phyloP scores from a whole-genome alignment of 768 basidiomycete species.

The Multifurca ochricompacta region DNA sequence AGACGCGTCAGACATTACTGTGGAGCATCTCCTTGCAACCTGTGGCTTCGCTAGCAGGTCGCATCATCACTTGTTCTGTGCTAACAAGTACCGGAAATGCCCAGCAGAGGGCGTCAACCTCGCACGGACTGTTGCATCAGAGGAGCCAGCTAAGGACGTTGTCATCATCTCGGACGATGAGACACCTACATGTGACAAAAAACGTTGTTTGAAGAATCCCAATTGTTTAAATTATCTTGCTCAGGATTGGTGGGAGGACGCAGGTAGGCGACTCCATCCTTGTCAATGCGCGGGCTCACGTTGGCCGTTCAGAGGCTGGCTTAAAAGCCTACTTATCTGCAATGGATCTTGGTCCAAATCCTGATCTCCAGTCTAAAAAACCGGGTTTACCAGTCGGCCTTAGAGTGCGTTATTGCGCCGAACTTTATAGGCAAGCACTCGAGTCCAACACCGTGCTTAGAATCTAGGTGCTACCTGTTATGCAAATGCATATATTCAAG shows the following conservation, averaged over 20 bases:
- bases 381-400: constrained; percentile 57
- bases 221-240: constrained; percentile 85
- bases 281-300: constrained; percentile 1
- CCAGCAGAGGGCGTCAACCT: constrained; percentile 19
- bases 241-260: constrained; percentile 72
- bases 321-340: constrained; percentile 25
- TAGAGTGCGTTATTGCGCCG: constrained; percentile 43
- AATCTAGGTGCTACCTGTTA: constrained; percentile 98
- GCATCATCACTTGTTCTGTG: constrained; percentile 44
- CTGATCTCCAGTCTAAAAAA: constrained; percentile 9
- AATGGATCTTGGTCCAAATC: constrained; percentile 14
- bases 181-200: constrained; percentile 45
- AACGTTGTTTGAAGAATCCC: constrained; percentile 66
- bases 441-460: constrained; percentile 32
- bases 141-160: constrained; percentile 51
- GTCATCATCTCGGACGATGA: constrained; percentile 70
- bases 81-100: constrained; percentile 42
- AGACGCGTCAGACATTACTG: constrained; percentile 49
- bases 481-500: constrained; percentile 91
- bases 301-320: constrained; percentile 8
- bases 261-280: constrained; percentile 38
- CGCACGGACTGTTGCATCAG: constrained; percentile 19
- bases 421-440: not conserved
- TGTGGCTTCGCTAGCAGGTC: constrained; percentile 58
- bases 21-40: constrained; percentile 55